Conservation (phyloP, 768 basidiomycete species). For the Galerina sulciceps region DNA sequence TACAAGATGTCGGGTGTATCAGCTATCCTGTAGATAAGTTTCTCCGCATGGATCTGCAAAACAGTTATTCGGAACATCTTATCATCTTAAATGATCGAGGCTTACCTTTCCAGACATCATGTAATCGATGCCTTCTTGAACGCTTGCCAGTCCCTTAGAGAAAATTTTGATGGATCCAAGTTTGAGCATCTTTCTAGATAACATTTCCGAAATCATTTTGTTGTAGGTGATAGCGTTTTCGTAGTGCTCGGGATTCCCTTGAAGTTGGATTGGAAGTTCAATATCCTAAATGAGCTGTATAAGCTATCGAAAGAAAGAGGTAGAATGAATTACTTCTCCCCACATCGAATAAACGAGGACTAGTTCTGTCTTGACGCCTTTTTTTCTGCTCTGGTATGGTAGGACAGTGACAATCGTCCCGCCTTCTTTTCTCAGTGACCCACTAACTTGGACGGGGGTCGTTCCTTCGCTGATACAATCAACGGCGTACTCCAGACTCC, state of each 20-base stretch:
- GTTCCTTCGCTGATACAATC: slow-evolving; percentile 32
- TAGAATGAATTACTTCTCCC: slow-evolving; percentile 17
- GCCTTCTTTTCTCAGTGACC: slow-evolving; percentile 23
- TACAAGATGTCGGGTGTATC: slow-evolving; percentile 14
- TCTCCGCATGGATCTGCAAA: slow-evolving; percentile 17
- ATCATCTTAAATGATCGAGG: background rate
- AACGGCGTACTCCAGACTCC: slow-evolving; percentile 25
- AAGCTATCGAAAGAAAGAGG: too few relatives aligned
- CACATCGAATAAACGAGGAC: slow-evolving; percentile 24
- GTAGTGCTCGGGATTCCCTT: slow-evolving; percentile 13
- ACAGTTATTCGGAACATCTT: background rate
- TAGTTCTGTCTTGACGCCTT: slow-evolving; percentile 19
- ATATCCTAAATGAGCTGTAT: slow-evolving; percentile 4
- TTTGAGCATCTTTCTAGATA: slow-evolving; percentile 12
- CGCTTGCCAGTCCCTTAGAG: slow-evolving; percentile 23
- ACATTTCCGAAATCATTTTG: slow-evolving; percentile 16
- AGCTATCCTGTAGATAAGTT: slow-evolving; percentile 16
- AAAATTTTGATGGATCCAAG: slow-evolving; percentile 21
- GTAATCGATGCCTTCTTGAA: slow-evolving; percentile 17
- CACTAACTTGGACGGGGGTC: slow-evolving; percentile 26
- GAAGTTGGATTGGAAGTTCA: slow-evolving; percentile 2
- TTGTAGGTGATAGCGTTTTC: slow-evolving; percentile 19
- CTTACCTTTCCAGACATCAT: slow-evolving; percentile 19
- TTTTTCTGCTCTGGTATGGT: slow-evolving; percentile 22
- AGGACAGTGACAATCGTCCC: slow-evolving; percentile 28